A percentile compares a stretch with the other conserved stretches of the same genome.
Conservation (phyloP, 1,284 basidiomycete species). For the Ganoderma meredithae region DNA sequence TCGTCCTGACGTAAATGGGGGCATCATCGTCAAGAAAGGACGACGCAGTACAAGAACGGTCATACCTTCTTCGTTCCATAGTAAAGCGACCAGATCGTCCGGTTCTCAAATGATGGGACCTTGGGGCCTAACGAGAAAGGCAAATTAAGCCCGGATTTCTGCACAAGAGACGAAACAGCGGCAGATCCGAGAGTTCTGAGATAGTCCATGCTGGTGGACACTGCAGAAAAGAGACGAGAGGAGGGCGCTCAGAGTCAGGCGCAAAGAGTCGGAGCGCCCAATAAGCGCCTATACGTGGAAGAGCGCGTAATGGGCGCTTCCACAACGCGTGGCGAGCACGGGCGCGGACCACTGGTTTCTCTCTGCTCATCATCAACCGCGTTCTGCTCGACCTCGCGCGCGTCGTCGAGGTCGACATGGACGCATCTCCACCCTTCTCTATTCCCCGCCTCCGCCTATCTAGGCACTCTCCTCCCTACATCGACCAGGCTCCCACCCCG, state of each 20-base stretch:
- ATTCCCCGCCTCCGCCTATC: conserved; percentile 36
- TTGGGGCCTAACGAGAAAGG: conserved; percentile 89
- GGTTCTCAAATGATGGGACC: conserved; percentile 69
- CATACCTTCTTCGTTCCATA: conserved; percentile 88
- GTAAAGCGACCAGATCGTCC: conserved; percentile 85
- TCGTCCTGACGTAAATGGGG: conserved; percentile 74
- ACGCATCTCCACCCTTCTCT: conserved; percentile 30
- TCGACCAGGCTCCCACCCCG: conserved; percentile 36
- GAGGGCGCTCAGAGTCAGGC: no score
- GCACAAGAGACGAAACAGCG: conserved; percentile 88
- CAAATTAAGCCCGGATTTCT: conserved; percentile 89
- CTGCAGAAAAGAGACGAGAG: neutral
- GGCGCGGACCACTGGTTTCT: conserved; percentile 8
- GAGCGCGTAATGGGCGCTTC: neutral
- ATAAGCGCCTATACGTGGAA: neutral
- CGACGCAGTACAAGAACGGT: conserved; percentile 13
- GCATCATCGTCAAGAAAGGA: neutral
- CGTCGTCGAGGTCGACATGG: conserved; percentile 33
- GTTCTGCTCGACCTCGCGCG: conserved; percentile 24
- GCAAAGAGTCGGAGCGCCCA: no score
- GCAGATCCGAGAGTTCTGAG: conserved; percentile 84
- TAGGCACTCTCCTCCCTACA: conserved; percentile 30
- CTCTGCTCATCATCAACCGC: conserved; percentile 21
- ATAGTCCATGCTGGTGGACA: conserved; percentile 72
- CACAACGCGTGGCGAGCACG: conserved; percentile 8